Evolutionary conservation across 805 yeast genomes (phyloP).

Genomic region (Saturnispora ahearnii): DNA sequence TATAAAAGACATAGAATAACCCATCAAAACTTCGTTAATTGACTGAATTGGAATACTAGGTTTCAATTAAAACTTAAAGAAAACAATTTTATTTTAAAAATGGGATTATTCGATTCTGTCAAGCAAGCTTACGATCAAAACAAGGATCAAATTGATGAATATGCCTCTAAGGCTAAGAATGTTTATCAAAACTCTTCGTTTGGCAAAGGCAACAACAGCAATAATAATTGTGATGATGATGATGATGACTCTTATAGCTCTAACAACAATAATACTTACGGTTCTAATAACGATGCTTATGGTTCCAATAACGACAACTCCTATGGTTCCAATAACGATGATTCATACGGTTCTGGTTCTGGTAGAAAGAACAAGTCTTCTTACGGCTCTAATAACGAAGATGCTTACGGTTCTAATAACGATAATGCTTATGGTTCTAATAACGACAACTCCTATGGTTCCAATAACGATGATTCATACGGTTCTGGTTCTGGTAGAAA

Average conservation of each 20-base stretch:
- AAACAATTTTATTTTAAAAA: constrained; percentile 9
- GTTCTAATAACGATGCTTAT: constrained; percentile 21
- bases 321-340: constrained; percentile 22
- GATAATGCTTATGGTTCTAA: constrained; percentile 19
- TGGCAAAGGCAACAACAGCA: constrained; percentile 16
- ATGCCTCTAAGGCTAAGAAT: constrained; percentile 17
- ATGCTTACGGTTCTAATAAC: constrained; percentile 10
- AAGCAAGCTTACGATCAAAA: constrained; percentile 24
- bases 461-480: constrained; percentile 17
- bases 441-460: constrained; percentile 19
- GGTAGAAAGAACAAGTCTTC: constrained; percentile 23
- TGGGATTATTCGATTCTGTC: constrained; percentile 38
- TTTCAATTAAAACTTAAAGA: neutral
- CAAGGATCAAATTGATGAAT: constrained; percentile 18
- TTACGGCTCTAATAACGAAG: constrained; percentile 14
- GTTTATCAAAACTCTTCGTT: constrained; percentile 9
- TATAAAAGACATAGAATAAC: no score
- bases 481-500: constrained; percentile 21
- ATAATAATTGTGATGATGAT: constrained; percentile 23
- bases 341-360: constrained; percentile 23
- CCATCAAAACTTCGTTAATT: no score
- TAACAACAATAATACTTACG: constrained; percentile 15
- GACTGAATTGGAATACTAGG: neutral
- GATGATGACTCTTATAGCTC: constrained; percentile 15
- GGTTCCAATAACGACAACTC: constrained; percentile 18